Percentiles rank a stretch among this genome's conserved stretches.
Evolutionary conservation across 768 basidiomycete genomes (phyloP).

Genomic region (Tulasnella calospora): DNA sequence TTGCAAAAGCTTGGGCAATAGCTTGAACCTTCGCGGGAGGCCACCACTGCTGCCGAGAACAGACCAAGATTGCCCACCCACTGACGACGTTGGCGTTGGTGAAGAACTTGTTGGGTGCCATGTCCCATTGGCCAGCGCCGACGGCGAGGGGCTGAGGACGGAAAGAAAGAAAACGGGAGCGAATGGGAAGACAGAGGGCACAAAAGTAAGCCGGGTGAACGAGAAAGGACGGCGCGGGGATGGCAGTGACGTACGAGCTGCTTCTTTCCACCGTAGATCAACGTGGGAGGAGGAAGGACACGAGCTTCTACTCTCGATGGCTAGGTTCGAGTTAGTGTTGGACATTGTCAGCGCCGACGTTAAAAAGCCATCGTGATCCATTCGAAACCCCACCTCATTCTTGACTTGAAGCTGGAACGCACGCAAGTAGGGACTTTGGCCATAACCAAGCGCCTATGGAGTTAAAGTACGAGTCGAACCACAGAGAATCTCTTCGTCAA

Average conservation of each 20-base stretch:
- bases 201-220: background rate
- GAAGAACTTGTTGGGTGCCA: slow-evolving; percentile 54
- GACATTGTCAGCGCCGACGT: background rate
- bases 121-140: slow-evolving; percentile 70
- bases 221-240: too few relatives aligned
- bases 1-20: slow-evolving; percentile 5
- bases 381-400: background rate
- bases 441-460: slow-evolving; percentile 14
- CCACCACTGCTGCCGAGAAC: slow-evolving; percentile 53
- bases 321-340: background rate
- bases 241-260: background rate
- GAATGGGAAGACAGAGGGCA: background rate
- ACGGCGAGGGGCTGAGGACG: background rate
- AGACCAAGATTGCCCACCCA: slow-evolving; percentile 60
- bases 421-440: slow-evolving; percentile 1
- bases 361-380: too few relatives aligned
- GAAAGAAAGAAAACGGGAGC: background rate
- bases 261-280: slow-evolving; percentile 49
- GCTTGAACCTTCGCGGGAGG: background rate
- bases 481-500: background rate
- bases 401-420: slow-evolving; percentile 17
- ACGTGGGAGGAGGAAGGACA: slow-evolving; percentile 56
- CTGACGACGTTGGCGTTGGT: slow-evolving; percentile 46
- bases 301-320: slow-evolving; percentile 59
- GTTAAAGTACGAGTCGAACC: background rate